A percentile compares a stretch with the other conserved stretches of the same genome.
Conservation (phyloP, 2,329 filamentous ascomycete genomes). For the Nigrospora osmanthi region DNA sequence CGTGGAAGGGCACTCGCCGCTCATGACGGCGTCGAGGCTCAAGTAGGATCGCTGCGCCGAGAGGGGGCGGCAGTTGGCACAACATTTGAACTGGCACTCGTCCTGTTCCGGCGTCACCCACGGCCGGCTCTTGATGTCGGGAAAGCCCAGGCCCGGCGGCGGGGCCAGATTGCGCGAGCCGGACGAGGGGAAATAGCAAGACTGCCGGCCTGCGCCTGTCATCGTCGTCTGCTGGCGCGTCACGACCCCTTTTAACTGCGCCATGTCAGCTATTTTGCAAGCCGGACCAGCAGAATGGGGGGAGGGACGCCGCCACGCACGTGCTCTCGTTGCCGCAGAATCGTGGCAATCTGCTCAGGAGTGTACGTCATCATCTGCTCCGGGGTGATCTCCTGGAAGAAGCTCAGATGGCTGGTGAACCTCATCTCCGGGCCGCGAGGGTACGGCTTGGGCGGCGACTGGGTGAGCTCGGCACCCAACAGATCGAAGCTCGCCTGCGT, state of each 20-base stretch:
- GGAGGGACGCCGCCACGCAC: slow-evolving; percentile 22
- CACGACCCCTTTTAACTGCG: slow-evolving; percentile 25
- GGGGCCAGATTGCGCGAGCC: slow-evolving; percentile 2
- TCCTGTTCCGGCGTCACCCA: slow-evolving; percentile 27
- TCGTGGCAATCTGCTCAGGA: slow-evolving; percentile 34
- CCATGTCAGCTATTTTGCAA: slow-evolving; percentile 4
- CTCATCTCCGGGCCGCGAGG: slow-evolving; percentile 31
- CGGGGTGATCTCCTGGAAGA: slow-evolving; percentile 35
- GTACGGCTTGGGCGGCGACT: slow-evolving; percentile 23
- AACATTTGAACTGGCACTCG: slow-evolving; percentile 45
- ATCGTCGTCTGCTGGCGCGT: slow-evolving; percentile 7
- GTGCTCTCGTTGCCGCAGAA: slow-evolving; percentile 42
- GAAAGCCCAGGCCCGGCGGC: slow-evolving; percentile 8
- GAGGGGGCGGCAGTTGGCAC: slow-evolving; percentile 37
- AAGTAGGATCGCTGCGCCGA: slow-evolving; percentile 36
- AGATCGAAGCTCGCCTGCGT: slow-evolving; percentile 14
- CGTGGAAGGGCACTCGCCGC: slow-evolving; percentile 40
- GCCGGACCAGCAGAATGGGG: background rate
- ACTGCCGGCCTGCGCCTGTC: background rate
- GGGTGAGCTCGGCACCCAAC: slow-evolving; percentile 25
- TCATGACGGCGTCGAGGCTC: slow-evolving; percentile 39
- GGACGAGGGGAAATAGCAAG: slow-evolving; percentile 11
- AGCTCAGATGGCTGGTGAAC: slow-evolving; percentile 29
- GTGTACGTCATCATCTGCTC: slow-evolving; percentile 35
- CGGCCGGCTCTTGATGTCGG: slow-evolving; percentile 15